Conservation (phyloP, 2,329 filamentous ascomycete genomes). For the Neospermospora avenae region DNA sequence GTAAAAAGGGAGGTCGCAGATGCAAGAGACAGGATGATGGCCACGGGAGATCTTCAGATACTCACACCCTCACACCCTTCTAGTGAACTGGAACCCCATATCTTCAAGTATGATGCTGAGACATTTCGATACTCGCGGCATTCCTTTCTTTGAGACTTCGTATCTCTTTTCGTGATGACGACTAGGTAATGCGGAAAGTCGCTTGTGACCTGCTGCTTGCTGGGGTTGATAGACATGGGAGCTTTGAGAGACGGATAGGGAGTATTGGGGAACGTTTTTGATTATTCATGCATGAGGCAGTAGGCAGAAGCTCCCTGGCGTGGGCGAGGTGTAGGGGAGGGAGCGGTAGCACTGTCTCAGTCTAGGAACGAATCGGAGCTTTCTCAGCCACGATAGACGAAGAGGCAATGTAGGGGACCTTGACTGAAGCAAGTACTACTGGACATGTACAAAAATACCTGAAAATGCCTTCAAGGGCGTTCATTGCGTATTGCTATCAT, state of each 20-base stretch:
- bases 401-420: neutral
- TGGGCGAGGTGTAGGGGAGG: neutral
- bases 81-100: neutral
- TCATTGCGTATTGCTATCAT: neutral
- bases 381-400: conserved; percentile 10
- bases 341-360: neutral
- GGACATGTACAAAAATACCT: neutral
- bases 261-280: no score
- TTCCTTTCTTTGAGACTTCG: neutral
- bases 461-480: neutral
- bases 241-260: no score
- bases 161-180: neutral
- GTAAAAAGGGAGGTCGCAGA: conserved; percentile 5
- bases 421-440: neutral
- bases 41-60: conserved; percentile 16
- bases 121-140: conserved; percentile 4
- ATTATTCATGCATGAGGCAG: neutral
- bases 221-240: neutral
- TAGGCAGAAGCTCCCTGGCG: neutral
- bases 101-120: neutral
- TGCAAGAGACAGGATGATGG: neutral
- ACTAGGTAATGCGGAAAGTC: conserved; percentile 1
- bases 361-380: conserved; percentile 5
- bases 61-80: conserved; percentile 1
- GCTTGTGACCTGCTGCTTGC: conserved; percentile 6